phyloP scores from a whole-genome alignment of 2,329 filamentous ascomycete species.

The Thelonectria olida region DNA sequence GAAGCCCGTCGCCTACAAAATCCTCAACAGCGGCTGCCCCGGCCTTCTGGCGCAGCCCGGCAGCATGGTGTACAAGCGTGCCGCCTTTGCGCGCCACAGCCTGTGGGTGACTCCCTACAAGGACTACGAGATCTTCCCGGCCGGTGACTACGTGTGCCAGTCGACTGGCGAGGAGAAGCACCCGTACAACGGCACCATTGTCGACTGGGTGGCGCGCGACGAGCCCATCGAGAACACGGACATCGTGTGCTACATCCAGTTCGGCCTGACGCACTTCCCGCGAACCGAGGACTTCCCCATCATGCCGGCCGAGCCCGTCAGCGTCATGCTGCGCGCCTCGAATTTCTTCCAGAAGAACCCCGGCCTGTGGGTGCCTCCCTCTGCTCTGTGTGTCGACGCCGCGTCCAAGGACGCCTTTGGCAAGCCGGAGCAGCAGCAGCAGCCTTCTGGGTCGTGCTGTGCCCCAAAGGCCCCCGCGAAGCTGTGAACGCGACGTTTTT shows the following conservation, averaged over 20 bases:
- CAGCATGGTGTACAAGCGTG: constrained; percentile 86
- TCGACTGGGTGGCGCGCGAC: constrained; percentile 80
- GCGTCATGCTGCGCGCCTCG: constrained; percentile 77
- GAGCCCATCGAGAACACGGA: constrained; percentile 82
- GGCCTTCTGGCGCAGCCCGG: constrained; percentile 82
- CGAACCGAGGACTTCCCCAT: constrained; percentile 90
- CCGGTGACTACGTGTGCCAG: constrained; percentile 87
- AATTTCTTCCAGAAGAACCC: constrained; percentile 88
- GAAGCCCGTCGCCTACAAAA: constrained; percentile 87
- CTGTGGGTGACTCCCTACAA: constrained; percentile 61
- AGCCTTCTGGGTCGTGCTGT: constrained; percentile 32
- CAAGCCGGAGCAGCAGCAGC: constrained; percentile 26
- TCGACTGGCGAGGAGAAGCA: constrained; percentile 75
- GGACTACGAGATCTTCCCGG: constrained; percentile 85
- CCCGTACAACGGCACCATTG: constrained; percentile 72
- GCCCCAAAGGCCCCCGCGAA: constrained; percentile 14
- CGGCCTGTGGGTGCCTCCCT: constrained; percentile 80
- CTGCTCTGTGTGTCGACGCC: constrained; percentile 36
- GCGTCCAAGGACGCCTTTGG: constrained; percentile 34
- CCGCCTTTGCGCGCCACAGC: constrained; percentile 76
- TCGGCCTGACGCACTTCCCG: constrained; percentile 90
- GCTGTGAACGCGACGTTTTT: constrained; percentile 21
- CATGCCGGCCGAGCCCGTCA: constrained; percentile 90
- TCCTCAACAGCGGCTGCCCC: constrained; percentile 87
- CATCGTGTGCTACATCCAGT: constrained; percentile 93